Evolutionary conservation across 2,329 filamentous ascomycete genomes (phyloP), one percentile per base, ranked within the genome.

Genomic region (Macrophomina tecta): DNA sequence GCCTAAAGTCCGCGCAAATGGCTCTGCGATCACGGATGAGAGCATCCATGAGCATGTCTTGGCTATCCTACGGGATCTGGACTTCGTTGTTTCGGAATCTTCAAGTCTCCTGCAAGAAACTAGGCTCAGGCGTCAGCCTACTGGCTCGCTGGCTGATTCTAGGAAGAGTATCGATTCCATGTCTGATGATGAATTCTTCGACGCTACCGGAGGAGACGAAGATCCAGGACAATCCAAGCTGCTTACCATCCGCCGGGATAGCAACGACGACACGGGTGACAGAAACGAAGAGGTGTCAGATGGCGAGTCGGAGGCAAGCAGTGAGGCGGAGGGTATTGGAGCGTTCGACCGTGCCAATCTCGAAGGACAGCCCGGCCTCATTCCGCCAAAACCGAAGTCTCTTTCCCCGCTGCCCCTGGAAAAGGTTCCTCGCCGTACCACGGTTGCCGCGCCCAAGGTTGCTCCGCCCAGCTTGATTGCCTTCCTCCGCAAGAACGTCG

Each of bases 401-500:
- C 84, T 99, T 18, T 76, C 83, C 11, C 95, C 95, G 3, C 82
- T 98, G 16, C 94, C 95, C 1, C 82, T 97, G 34, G 84, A 86
- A 5, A 84, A 88, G 36, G 84, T 96, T 2, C 79, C 84, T 46
- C 88, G 95, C 40, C 88, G 95, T 67, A 84, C 81, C 6, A 90
- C 87, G 0, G 88, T 99, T 16, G 85, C 89, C 3, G 84, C 91
- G 1, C 89, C 94, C 6, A 93, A 90, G 34, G 89, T 93, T 14
- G 83, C 89, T 67, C 95, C 95, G 0, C 95, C 95, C 0, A 97
- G 93, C 76, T 83, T 99, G 64, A 97, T 99, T 71, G 92, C 92
- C 0, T 97, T 98, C 77, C 85, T 98, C 38, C 89, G 95, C 71
- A 99, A 98, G 79, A 99, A 99, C 72, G 95, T 98, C 9, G 95